phyloP scores from a whole-genome alignment of 116 monocot species.

The Dioscorea cayenensis region DNA sequence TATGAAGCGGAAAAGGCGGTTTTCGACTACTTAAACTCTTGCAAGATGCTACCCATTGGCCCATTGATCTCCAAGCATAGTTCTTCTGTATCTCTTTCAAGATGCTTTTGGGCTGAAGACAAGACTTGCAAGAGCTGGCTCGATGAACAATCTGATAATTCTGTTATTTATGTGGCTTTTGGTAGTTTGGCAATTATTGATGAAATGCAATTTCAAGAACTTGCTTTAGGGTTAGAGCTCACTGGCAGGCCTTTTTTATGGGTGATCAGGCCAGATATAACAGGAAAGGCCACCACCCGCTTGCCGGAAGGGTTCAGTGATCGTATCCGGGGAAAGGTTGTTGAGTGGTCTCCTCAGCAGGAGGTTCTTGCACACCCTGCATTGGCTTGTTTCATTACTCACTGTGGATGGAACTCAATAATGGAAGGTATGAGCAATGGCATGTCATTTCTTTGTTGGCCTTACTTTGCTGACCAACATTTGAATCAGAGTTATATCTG shows the following conservation, averaged over 20 bases:
- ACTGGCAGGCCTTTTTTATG: conserved; percentile 24
- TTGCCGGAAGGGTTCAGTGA: conserved; percentile 8
- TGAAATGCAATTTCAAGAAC: conserved; percentile 17
- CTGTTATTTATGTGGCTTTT: conserved; percentile 39
- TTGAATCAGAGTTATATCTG: conserved; percentile 30
- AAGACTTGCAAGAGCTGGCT: conserved; percentile 24
- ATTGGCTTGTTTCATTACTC: conserved; percentile 37
- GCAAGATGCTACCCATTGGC: conserved; percentile 17
- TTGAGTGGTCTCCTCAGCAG: conserved; percentile 38
- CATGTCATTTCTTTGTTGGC: conserved; percentile 40
- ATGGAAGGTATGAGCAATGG: conserved; percentile 30
- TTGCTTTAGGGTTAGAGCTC: conserved; percentile 26
- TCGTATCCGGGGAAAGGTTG: conserved; percentile 10
- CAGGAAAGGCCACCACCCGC: not conserved
- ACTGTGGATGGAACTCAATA: not conserved
- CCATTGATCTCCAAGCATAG: conserved; percentile 8
- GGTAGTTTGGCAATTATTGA: conserved; percentile 32
- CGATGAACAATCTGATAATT: conserved; percentile 15
- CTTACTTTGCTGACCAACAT: conserved; percentile 35
- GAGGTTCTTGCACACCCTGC: conserved; percentile 39
- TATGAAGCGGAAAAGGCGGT: conserved; percentile 14
- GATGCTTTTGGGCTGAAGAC: conserved; percentile 9
- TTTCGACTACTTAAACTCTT: not conserved
- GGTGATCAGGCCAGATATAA: conserved; percentile 33
- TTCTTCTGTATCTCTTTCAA: too few relatives aligned